Conservation (phyloP, 1,139 yeast genomes). For the Taphrina flavorubra region DNA sequence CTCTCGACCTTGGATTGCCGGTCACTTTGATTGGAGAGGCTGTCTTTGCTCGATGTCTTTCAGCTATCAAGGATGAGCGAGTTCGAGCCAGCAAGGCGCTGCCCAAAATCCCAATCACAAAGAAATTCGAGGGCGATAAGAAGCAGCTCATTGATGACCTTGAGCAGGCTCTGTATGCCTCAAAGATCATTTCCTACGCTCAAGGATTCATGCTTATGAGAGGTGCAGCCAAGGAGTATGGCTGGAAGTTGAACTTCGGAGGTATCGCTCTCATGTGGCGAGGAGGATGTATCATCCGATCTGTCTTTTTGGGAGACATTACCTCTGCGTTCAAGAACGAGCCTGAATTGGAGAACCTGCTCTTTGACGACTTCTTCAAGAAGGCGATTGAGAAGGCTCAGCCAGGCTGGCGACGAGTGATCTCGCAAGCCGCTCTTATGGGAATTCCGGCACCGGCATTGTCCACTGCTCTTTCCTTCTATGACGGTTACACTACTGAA, state of each 20-base stretch:
- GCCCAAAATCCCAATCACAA: constrained; percentile 69
- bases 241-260: constrained; percentile 97
- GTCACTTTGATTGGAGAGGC: constrained; percentile 99
- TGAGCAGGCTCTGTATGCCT: constrained; percentile 98
- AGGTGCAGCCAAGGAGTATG: constrained; percentile 96
- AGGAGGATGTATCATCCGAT: constrained; percentile 99
- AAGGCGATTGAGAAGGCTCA: constrained; percentile 92
- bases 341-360: constrained; percentile 91
- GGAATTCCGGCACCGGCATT: constrained; percentile 99
- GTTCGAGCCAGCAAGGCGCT: constrained; percentile 77
- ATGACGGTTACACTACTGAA: constrained; percentile 98
- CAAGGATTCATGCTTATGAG: constrained; percentile 99
- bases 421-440: constrained; percentile 74
- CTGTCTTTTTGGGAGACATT: constrained; percentile 96
- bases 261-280: constrained; percentile 99
- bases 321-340: constrained; percentile 93
- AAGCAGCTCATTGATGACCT: constrained; percentile 85
- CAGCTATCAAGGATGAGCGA: constrained; percentile 92
- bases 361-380: constrained; percentile 82
- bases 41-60: constrained; percentile 93
- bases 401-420: constrained; percentile 90
- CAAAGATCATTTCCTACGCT: constrained; percentile 97
- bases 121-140: constrained; percentile 68
- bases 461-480: constrained; percentile 94
- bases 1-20: constrained; percentile 97